Base-by-base conservation (phyloP, 2,329 filamentous ascomycete genomes). In the Diaporthe ilicicola region DNA sequence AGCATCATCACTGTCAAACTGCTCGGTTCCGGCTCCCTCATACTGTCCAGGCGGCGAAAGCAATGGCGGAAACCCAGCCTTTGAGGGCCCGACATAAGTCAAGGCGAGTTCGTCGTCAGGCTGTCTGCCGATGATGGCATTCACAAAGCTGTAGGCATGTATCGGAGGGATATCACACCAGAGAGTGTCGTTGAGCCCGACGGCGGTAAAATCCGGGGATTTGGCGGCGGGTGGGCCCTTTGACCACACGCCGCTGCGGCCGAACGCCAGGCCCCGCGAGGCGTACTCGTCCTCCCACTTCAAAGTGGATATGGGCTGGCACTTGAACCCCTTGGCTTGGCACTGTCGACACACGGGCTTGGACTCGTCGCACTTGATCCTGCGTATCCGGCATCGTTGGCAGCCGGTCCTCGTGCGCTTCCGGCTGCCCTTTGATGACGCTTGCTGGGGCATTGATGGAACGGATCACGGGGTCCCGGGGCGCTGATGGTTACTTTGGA, bases 241-340 rank as follows among this genome's bases (percentile, higher is more conserved):
- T 72, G 75, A 81, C 82, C 82, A 83, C 44, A 83, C 78, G 44
- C 82, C 82, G 29, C 81, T 76, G 65, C 82, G 77, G 5, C 82
- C 82, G 75, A 84, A 84, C 6, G 82, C 82, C 65, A 82, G 73
- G 13, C 82, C 82, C 10, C 80, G 80, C 65, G 77, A 81, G 65
- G 74, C 74, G 72, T 82, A 84, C 69, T 84, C 82, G 3, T 53
- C 78, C 75, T 75, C 82, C 73, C 73, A 75, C 56, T 74, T 74
- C 27, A 75, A 61, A 67, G 71, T 67, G 54, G 71, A 62, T 22
- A 59, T 22, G 29, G 55, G 67, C 56, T 67, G 39, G 44, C 72
- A 73, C 7, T 3, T 44, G 22, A 68, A 59, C 22, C 53, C 66
- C 29, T 50, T 55, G 17, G 51, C 27, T 24, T 34, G 51, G 64